Evolutionary conservation across 139 green algal genomes (phyloP).

Genomic region (Chloropicon primus): DNA sequence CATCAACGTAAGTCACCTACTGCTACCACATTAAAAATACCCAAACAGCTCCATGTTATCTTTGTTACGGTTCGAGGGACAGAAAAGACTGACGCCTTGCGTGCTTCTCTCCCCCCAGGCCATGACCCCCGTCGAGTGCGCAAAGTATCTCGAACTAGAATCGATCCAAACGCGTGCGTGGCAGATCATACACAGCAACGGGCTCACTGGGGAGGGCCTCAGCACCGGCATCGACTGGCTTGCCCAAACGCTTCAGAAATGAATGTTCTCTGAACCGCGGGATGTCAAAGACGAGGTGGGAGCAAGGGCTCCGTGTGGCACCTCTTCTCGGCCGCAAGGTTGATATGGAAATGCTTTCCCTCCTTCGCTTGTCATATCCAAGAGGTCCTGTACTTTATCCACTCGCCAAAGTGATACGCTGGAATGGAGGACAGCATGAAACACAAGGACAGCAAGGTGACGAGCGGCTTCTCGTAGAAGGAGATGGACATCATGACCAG

Average conservation of each 20-base stretch:
- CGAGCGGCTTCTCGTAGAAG: background rate
- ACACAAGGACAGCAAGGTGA: background rate
- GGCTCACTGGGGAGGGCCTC: constrained; percentile 55
- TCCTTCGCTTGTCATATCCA: background rate
- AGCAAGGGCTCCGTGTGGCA: too few species aligned
- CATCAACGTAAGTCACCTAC: background rate
- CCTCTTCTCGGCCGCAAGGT: too few species aligned
- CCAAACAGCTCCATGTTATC: too few species aligned
- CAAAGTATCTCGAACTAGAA: constrained; percentile 37
- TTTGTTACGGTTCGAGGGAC: too few species aligned
- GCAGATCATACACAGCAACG: constrained; percentile 64
- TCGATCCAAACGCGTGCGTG: constrained; percentile 54
- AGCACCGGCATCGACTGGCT: constrained; percentile 61
- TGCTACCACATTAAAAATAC: too few species aligned
- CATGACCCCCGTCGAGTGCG: background rate
- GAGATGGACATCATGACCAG: background rate
- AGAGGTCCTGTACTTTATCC: background rate
- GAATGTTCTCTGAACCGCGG: background rate
- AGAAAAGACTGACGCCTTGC: background rate
- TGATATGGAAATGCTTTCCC: too few species aligned
- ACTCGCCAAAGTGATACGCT: background rate
- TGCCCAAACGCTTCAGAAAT: background rate
- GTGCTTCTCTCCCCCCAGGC: too few species aligned
- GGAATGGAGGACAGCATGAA: background rate
- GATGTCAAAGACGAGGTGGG: too few species aligned